These are phyloP conservation scores for Boletus calvinii DNA, from an alignment of 1,284 basidiomycete genomes.

Conservation along the genomic window DNA sequence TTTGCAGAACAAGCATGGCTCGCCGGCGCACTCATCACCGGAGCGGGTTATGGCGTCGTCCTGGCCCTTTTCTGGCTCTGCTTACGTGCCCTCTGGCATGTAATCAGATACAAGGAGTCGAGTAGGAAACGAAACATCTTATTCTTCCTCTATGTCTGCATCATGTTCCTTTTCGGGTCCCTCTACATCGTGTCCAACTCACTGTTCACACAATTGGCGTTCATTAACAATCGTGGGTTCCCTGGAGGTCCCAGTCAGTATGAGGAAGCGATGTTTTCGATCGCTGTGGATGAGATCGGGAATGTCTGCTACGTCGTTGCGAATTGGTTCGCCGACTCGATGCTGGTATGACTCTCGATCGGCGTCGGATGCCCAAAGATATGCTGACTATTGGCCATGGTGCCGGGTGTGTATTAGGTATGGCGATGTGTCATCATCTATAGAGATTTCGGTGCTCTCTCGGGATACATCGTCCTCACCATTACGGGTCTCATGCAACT, in stretches of 20 bases:
- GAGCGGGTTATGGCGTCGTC: slow-evolving; percentile 28
- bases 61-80: slow-evolving; percentile 29
- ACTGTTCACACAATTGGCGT: slow-evolving; percentile 32
- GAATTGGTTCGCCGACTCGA: slow-evolving; percentile 32
- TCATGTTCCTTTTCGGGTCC: slow-evolving; percentile 31
- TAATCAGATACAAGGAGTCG: slow-evolving; percentile 14
- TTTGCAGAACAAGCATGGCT: slow-evolving; percentile 32
- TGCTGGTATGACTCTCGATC: slow-evolving; percentile 25
- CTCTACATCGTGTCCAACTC: slow-evolving; percentile 31
- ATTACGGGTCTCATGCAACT: slow-evolving; percentile 28
- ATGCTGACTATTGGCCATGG: not conserved
- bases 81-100: slow-evolving; percentile 19
- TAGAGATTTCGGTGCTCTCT: slow-evolving; percentile 17
- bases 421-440: slow-evolving; percentile 36
- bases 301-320: slow-evolving; percentile 31
- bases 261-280: slow-evolving; percentile 25
- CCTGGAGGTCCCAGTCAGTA: slow-evolving; percentile 31
- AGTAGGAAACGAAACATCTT: slow-evolving; percentile 14
- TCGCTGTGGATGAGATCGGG: slow-evolving; percentile 22
- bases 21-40: slow-evolving; percentile 29
- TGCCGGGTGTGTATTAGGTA: slow-evolving; percentile 20
- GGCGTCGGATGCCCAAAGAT: not conserved
- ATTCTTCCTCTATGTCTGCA: slow-evolving; percentile 28
- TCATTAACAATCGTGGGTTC: slow-evolving; percentile 35
- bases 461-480: slow-evolving; percentile 13